Percentiles rank a stretch among this genome's conserved stretches.
These are phyloP conservation scores for Yamadazyma olivae DNA, from an alignment of 805 yeast genomes.

Conservation along the genomic window DNA sequence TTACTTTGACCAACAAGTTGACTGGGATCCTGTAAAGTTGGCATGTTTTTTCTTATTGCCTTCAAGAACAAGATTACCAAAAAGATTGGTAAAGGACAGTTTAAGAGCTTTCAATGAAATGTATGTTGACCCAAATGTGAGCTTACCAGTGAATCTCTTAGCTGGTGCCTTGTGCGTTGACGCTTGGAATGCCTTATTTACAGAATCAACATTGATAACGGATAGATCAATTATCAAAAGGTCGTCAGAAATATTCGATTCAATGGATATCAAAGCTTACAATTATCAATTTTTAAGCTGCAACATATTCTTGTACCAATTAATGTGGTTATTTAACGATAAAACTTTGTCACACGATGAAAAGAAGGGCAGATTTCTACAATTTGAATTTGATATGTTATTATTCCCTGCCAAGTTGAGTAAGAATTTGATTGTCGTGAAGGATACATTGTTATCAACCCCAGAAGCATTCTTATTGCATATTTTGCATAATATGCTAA, in stretches of 20 bases:
- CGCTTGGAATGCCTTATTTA: constrained; percentile 15
- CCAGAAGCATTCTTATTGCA: constrained; percentile 19
- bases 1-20: constrained; percentile 4
- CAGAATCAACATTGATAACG: constrained; percentile 9
- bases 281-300: constrained; percentile 15
- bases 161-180: constrained; percentile 18
- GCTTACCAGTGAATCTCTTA: constrained; percentile 10
- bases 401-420: constrained; percentile 20
- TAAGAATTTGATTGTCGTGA: constrained; percentile 16
- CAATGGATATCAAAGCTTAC: constrained; percentile 11
- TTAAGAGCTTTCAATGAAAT: constrained; percentile 13
- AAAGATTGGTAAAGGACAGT: constrained; percentile 5
- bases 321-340: constrained; percentile 13
- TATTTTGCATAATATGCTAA: constrained; percentile 17
- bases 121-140: constrained; percentile 1
- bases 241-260: constrained; percentile 5
- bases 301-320: constrained; percentile 13
- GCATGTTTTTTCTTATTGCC: constrained; percentile 19
- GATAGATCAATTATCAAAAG: constrained; percentile 3
- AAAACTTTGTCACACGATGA: constrained; percentile 5
- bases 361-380: constrained; percentile 10
- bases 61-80: constrained; percentile 9
- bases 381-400: constrained; percentile 20
- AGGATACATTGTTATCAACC: constrained; percentile 17
- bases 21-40: constrained; percentile 14